A percentile compares a stretch with the other conserved stretches of the same genome.
Conservation (phyloP, 2,329 filamentous ascomycete species). For the Calycina marina region DNA sequence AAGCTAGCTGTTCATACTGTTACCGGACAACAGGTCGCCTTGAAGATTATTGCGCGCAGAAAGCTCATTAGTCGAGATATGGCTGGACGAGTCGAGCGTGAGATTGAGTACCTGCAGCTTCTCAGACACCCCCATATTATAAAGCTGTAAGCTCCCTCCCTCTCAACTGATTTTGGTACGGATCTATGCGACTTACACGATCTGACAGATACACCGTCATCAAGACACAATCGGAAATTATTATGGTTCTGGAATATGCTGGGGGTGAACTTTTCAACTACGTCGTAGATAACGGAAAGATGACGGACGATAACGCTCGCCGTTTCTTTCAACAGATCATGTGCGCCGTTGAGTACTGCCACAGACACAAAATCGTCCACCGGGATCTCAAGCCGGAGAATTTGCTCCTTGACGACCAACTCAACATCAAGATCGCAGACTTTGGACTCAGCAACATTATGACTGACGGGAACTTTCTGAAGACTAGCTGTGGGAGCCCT, state of each 20-base stretch:
- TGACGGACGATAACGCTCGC: constrained; percentile 82
- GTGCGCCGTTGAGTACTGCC: constrained; percentile 96
- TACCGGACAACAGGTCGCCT: constrained; percentile 85
- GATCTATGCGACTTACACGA: too few relatives aligned
- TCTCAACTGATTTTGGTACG: too few relatives aligned
- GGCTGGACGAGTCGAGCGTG: constrained; percentile 91
- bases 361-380: constrained; percentile 97
- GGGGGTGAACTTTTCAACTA: constrained; percentile 96
- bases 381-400: constrained; percentile 97
- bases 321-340: constrained; percentile 99
- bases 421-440: constrained; percentile 98
- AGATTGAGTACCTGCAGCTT: constrained; percentile 95
- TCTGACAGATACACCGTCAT: constrained; percentile 86
- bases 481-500: constrained; percentile 94
- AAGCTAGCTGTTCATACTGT: constrained; percentile 89
- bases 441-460: constrained; percentile 99
- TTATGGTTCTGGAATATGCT: constrained; percentile 98
- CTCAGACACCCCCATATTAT: constrained; percentile 97
- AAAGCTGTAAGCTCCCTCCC: constrained; percentile 56
- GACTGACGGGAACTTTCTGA: constrained; percentile 98
- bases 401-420: constrained; percentile 79
- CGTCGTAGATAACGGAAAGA: constrained; percentile 84
- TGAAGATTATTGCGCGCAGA: constrained; percentile 95
- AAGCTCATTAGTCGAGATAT: constrained; percentile 95
- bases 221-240: constrained; percentile 84